phyloP scores from a whole-genome alignment of 2,329 filamentous ascomycete species.

The Pseudocercospora ulei region DNA sequence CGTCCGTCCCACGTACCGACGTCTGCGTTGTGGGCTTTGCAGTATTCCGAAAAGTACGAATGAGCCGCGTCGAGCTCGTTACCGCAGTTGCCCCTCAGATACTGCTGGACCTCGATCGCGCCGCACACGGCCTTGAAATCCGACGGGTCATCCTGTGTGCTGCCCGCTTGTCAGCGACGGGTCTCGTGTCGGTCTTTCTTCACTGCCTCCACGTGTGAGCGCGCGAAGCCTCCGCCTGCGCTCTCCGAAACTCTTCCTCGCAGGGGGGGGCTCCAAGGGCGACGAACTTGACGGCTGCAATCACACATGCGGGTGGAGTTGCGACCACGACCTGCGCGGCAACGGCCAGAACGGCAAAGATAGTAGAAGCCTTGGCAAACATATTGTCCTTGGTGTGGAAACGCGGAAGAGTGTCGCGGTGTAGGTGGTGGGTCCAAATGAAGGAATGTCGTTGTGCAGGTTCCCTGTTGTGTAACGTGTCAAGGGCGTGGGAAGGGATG shows the following conservation, averaged over 20 bases:
- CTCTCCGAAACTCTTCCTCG: constrained; percentile 5
- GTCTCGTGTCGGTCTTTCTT: not conserved
- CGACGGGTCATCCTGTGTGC: constrained; percentile 31
- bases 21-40: constrained; percentile 30
- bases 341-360: constrained; percentile 41
- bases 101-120: constrained; percentile 26
- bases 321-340: constrained; percentile 38
- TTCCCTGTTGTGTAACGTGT: constrained; percentile 5
- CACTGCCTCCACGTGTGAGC: constrained; percentile 8
- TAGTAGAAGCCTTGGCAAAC: constrained; percentile 40
- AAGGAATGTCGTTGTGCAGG: constrained; percentile 1
- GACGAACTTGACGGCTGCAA: constrained; percentile 43
- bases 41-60: constrained; percentile 30
- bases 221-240: not conserved
- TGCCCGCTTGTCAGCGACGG: constrained; percentile 13
- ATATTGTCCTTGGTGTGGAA: constrained; percentile 31
- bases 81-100: constrained; percentile 30
- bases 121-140: constrained; percentile 32
- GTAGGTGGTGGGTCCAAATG: constrained; percentile 1
- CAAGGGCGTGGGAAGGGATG: too few species aligned
- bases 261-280: too few species aligned
- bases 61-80: constrained; percentile 26
- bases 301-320: constrained; percentile 43
- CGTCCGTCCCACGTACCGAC: constrained; percentile 25
- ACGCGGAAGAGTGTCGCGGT: not conserved